phyloP scores from a whole-genome alignment of 305 asterid species.

The Solanum hybrid region DNA sequence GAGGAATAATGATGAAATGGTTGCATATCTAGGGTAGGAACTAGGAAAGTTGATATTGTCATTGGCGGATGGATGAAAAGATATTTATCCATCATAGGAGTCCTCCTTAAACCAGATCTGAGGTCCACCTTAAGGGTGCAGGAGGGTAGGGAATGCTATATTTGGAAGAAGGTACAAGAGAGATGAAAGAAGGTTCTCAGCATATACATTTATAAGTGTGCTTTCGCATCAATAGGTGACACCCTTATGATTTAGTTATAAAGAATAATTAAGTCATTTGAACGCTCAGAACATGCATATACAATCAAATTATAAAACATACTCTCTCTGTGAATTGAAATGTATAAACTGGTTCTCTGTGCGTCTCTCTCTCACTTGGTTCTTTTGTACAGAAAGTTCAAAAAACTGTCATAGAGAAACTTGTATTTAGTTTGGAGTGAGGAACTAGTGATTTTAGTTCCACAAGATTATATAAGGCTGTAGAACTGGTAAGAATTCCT shows the following conservation, averaged over 20 bases:
- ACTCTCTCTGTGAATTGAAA: background rate
- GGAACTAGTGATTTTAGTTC: slow-evolving; percentile 81
- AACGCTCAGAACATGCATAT: background rate
- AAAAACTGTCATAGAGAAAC: slow-evolving; percentile 56
- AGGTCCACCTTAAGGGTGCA: background rate
- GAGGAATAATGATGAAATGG: background rate
- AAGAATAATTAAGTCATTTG: background rate
- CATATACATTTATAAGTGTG: background rate
- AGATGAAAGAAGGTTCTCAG: background rate
- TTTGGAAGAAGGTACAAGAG: background rate
- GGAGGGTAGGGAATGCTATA: background rate
- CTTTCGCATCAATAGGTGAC: background rate
- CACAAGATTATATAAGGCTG: slow-evolving; percentile 42
- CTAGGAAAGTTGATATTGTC: background rate
- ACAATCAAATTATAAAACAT: background rate
- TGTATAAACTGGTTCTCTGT: background rate
- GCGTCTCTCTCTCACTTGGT: background rate
- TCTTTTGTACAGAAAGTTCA: slow-evolving; percentile 37
- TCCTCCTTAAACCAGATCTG: background rate
- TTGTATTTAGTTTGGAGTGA: slow-evolving; percentile 82
- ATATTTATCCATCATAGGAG: background rate
- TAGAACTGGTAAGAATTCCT: slow-evolving; percentile 50
- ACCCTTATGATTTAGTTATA: background rate
- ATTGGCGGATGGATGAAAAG: background rate
- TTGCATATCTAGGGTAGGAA: background rate